Evolutionary conservation across 345 rosid species (phyloP).

Genomic region (Gossypium stocksii): DNA sequence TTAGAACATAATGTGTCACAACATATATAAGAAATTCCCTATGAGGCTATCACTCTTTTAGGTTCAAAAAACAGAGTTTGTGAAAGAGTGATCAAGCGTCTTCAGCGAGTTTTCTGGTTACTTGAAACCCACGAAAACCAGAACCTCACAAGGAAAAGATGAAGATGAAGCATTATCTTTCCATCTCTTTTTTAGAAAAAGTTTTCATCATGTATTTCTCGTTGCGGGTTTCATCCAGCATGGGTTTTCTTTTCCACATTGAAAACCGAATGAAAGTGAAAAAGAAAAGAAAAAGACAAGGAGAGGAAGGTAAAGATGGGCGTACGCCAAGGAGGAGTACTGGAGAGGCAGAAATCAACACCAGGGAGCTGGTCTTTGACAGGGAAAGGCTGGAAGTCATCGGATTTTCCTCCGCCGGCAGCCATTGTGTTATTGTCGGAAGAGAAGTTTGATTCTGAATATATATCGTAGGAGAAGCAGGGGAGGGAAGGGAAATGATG

Average conservation of each 20-base stretch:
- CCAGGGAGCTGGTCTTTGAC: slow-evolving; percentile 86
- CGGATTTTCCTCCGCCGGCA: slow-evolving; percentile 33
- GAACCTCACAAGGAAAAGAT: background rate
- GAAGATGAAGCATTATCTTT: background rate
- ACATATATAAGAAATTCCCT: too few species aligned
- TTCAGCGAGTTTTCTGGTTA: background rate
- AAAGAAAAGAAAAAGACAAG: background rate
- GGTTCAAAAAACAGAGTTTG: background rate
- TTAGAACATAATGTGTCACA: background rate
- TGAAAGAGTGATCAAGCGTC: background rate
- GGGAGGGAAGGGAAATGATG: background rate
- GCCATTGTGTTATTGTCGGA: slow-evolving; percentile 21
- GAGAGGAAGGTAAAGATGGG: background rate
- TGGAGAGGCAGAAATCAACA: slow-evolving; percentile 65
- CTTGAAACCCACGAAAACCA: slow-evolving; percentile 11
- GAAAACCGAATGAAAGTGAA: background rate
- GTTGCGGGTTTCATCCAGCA: background rate
- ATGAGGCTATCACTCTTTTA: background rate
- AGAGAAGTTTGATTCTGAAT: background rate
- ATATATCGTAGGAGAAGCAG: background rate
- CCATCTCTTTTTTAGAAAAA: background rate
- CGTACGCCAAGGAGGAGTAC: slow-evolving; percentile 85
- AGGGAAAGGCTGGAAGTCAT: slow-evolving; percentile 74
- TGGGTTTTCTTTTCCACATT: background rate
- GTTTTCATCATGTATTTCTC: background rate